Evolutionary conservation across 768 basidiomycete genomes (phyloP).

Genomic region (Mycena belliarum): DNA sequence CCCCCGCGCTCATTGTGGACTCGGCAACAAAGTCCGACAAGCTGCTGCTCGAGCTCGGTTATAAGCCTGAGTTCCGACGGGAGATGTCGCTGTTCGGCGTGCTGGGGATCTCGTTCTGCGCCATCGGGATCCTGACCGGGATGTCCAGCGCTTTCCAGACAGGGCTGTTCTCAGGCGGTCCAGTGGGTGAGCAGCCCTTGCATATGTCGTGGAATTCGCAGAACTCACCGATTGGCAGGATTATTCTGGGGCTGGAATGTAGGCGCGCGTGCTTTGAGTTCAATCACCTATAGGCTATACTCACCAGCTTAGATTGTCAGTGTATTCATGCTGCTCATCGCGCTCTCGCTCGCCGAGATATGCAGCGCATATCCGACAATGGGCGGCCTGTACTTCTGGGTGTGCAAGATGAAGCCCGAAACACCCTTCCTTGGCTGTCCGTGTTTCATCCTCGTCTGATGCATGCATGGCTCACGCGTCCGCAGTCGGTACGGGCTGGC

Average conservation of each 20-base stretch:
- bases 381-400: constrained; percentile 66
- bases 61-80: constrained; percentile 55
- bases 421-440: constrained; percentile 55
- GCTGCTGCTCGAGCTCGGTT: constrained; percentile 52
- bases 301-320: constrained; percentile 40
- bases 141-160: constrained; percentile 65
- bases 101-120: constrained; percentile 59
- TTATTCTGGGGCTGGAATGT: constrained; percentile 69
- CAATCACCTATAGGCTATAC: background rate
- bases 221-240: constrained; percentile 21
- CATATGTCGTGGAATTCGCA: background rate
- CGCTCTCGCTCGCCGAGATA: constrained; percentile 57
- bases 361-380: constrained; percentile 61
- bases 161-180: constrained; percentile 58
- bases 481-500: constrained; percentile 52
- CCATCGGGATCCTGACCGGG: constrained; percentile 60
- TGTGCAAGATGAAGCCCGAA: constrained; percentile 60
- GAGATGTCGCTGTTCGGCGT: constrained; percentile 63
- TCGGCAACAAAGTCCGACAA: constrained; percentile 34
- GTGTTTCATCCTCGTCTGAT: constrained; percentile 16
- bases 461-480: background rate
- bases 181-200: constrained; percentile 37
- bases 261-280: constrained; percentile 15
- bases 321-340: constrained; percentile 59
- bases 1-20: constrained; percentile 14